phyloP scores from a whole-genome alignment of 2,329 filamentous ascomycete genomes.

The Malbranchea cinnamomea region DNA sequence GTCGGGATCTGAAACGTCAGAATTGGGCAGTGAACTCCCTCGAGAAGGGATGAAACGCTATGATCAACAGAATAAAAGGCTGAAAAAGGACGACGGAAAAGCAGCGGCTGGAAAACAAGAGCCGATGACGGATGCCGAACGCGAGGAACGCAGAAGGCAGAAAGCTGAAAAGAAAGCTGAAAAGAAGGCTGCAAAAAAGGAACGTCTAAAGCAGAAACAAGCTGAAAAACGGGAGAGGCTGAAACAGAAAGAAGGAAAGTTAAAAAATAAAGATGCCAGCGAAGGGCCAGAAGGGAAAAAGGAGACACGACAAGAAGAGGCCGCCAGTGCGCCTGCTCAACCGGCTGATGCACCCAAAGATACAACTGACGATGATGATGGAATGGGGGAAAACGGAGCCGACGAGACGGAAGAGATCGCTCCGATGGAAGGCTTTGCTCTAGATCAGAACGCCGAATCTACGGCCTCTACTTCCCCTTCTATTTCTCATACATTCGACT shows the following conservation, averaged over 20 bases:
- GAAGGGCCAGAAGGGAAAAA: constrained; percentile 10
- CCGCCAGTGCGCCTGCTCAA: constrained; percentile 9
- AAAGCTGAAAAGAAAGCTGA: constrained; percentile 25
- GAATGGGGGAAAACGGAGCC: constrained; percentile 10
- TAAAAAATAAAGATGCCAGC: constrained; percentile 13
- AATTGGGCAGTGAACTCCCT: constrained; percentile 36
- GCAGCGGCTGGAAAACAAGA: constrained; percentile 14
- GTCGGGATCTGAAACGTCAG: constrained; percentile 30
- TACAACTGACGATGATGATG: constrained; percentile 12
- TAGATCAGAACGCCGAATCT: constrained; percentile 28
- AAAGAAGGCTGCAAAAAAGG: constrained; percentile 33
- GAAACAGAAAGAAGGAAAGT: constrained; percentile 9
- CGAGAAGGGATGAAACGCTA: constrained; percentile 45
- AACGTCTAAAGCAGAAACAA: constrained; percentile 38
- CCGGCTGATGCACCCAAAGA: constrained; percentile 9
- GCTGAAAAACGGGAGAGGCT: constrained; percentile 16
- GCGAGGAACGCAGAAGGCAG: constrained; percentile 16
- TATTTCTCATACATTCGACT: constrained; percentile 43
- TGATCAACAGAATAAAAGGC: constrained; percentile 34
- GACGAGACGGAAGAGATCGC: constrained; percentile 25
- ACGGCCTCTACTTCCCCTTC: constrained; percentile 32
- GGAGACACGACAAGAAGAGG: constrained; percentile 11
- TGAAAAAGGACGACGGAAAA: constrained; percentile 33
- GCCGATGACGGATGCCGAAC: constrained; percentile 10
- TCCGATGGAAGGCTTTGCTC: constrained; percentile 35